Base-by-base conservation (phyloP, 164 flowering plant species). In the Sextonia rubra region DNA sequence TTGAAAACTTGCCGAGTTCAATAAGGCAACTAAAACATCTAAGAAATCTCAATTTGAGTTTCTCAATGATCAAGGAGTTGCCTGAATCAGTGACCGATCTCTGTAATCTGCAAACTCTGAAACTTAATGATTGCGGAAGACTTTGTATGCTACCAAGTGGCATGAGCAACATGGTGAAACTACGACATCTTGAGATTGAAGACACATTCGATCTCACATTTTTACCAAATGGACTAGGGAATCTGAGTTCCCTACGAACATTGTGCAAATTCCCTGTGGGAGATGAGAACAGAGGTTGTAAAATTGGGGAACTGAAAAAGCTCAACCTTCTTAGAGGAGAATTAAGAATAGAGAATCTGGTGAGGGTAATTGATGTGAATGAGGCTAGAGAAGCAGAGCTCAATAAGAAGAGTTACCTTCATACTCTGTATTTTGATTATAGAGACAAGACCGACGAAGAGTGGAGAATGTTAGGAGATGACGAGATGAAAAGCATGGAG, bases 241-340 rank as follows among this genome's bases (percentile, higher is more conserved):
- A 44, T 4, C 70, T 85, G 52, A 71, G 20, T 60, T 12, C n/a
- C 32, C 82, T 85, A 4, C 78, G 60, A 55, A 71, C 30, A 1
- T 62, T 85, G 64, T 2, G 61, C 18, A 0, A n/a, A 0, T 79
- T 74, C 49, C 7, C 74, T 24, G 70, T 81, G 11, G 29, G 77
- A 0, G 64, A 55, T 32, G 25, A 4, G 0, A 11, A 17, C 26
- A 78, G 82, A 9, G 47, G 60, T 0, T 5, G 70, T 60, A 22
- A 60, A 24, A 60, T 60, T 60, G 63, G 25, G 11, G 63, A 60
- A 24, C 12, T 60, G 63, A 20, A 7, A 60, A 17, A 17, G 3
- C 23, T 60, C 23, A 60, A 22, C 63, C 23, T 23, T 60, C 63
- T 60, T 24, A 6, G 23, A 60, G 63, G 63, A 60, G 23, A 0